Evolutionary conservation across 2,329 filamentous ascomycete genomes (phyloP), one percentile per base, ranked within the genome.

Genomic region (Trichoderma hamatum): DNA sequence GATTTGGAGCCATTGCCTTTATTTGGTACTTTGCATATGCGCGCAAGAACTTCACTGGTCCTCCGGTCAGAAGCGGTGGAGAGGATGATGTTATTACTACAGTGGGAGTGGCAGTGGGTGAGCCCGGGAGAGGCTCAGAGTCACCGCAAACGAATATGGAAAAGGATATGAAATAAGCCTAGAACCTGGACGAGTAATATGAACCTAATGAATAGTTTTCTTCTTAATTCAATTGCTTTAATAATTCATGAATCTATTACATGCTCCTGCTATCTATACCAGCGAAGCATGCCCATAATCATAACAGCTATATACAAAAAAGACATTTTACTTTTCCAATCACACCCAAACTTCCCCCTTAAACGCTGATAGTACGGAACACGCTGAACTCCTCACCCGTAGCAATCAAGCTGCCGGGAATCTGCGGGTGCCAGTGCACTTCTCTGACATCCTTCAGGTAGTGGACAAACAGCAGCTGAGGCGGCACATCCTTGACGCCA

Each of bases 361-460:
- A 94, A 68, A 94, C 91, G 78, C 90, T 93, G 77, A 95, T 95
- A 1, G 92, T 94, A 79, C 92, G 90, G 81, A 94, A 92, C 60
- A 94, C 89, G 76, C 91, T 92, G 81, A 99, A 97, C 80, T 90
- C 90, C 76, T 94, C 91, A 11, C 96, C 96, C 0, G 96, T 99
- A 2, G 93, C 94, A 81, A 98, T 90, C 71, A 98, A 82, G 39
- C 89, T 90, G 34, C 96, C 96, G 0, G 93, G 92, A 78, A 98
- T 97, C 83, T 99, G 96, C 39, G 92, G 92, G 82, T 98, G 95
- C 95, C 96, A 99, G 82, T 99, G 96, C 46, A 94, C 83, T 82
- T 99, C 96, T 87, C 97, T 98, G 68, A 94, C 94, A 74, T 93
- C 90, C 76, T 96, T 92, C 84, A 96, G 93, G 79, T 97, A 97